Evolutionary conservation across 225 moss, liverwort and hornwort species (phyloP).

Genomic region (Asterella californica): DNA sequence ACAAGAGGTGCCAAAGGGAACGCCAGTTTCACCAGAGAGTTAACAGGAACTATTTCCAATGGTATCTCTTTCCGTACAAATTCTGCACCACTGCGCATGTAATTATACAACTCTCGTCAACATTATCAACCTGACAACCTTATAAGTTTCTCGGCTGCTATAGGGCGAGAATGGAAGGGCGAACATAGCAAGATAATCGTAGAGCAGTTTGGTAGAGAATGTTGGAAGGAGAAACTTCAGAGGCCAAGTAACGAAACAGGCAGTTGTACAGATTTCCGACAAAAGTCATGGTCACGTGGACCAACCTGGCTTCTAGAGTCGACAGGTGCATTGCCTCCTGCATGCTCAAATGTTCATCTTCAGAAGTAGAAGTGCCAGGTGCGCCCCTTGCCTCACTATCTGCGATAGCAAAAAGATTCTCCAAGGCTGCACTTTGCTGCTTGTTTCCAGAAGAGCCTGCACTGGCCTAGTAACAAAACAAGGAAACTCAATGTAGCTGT

Average conservation of each 20-base stretch:
- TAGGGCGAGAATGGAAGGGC: no score
- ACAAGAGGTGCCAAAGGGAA: slow-evolving; percentile 73
- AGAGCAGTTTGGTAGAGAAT: neutral
- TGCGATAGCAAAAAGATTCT: slow-evolving; percentile 85
- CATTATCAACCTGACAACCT: slow-evolving; percentile 26
- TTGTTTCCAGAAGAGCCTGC: slow-evolving; percentile 48
- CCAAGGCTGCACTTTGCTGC: slow-evolving; percentile 62
- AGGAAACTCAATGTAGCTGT: slow-evolving; percentile 7
- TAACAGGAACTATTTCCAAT: slow-evolving; percentile 62
- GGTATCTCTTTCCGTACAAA: slow-evolving; percentile 86
- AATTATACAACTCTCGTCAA: neutral
- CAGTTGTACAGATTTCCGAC: neutral
- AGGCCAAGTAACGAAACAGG: neutral
- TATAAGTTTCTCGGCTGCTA: neutral
- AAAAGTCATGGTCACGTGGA: neutral
- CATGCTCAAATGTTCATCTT: slow-evolving; percentile 79
- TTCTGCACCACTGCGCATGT: slow-evolving; percentile 65
- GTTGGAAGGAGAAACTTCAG: neutral
- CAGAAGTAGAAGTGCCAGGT: slow-evolving; percentile 32
- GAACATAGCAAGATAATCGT: neutral
- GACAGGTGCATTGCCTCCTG: slow-evolving; percentile 96
- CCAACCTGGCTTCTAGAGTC: slow-evolving; percentile 65
- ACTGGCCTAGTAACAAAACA: slow-evolving; percentile 29
- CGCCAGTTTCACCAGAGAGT: slow-evolving; percentile 47
- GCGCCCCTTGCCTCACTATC: slow-evolving; percentile 48